Evolutionary conservation across 192 early-diverging fungal species (phyloP).

Genomic region (Entomortierella beljakovae): DNA sequence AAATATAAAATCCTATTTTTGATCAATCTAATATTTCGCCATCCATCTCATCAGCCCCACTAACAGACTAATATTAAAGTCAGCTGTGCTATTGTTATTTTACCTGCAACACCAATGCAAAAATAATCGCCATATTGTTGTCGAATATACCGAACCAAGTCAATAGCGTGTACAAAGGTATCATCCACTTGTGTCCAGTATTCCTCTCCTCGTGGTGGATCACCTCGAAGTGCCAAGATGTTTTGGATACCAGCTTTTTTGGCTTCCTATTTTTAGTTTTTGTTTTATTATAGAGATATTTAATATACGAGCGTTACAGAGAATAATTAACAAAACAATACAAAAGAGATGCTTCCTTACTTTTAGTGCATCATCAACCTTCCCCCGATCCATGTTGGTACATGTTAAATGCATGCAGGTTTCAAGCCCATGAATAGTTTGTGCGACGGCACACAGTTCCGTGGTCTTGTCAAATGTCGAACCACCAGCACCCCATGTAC

Average conservation of each 20-base stretch:
- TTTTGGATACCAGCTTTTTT: constrained; percentile 81
- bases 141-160: constrained; percentile 85
- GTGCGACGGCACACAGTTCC: constrained; percentile 76
- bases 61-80: too few relatives aligned
- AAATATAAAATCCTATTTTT: background rate
- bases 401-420: constrained; percentile 90
- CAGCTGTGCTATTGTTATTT: too few relatives aligned
- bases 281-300: too few relatives aligned
- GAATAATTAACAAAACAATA: background rate
- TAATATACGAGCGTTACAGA: too few relatives aligned
- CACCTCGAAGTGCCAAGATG: constrained; percentile 87
- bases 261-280: constrained; percentile 49
- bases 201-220: constrained; percentile 83
- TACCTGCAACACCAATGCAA: constrained; percentile 87
- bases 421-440: constrained; percentile 82
- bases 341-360: constrained; percentile 10
- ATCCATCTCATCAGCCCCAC: constrained; percentile 23
- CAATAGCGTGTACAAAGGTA: constrained; percentile 81
- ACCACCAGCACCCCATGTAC: constrained; percentile 92
- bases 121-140: constrained; percentile 85
- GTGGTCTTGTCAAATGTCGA: constrained; percentile 78
- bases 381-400: constrained; percentile 88
- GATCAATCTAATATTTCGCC: constrained; percentile 24
- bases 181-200: constrained; percentile 80
- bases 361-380: constrained; percentile 77